Evolutionary conservation across 495 filamentous ascomycete genomes (phyloP), one percentile per base, ranked within the genome.

Genomic region (Penicillium riverlandense): DNA sequence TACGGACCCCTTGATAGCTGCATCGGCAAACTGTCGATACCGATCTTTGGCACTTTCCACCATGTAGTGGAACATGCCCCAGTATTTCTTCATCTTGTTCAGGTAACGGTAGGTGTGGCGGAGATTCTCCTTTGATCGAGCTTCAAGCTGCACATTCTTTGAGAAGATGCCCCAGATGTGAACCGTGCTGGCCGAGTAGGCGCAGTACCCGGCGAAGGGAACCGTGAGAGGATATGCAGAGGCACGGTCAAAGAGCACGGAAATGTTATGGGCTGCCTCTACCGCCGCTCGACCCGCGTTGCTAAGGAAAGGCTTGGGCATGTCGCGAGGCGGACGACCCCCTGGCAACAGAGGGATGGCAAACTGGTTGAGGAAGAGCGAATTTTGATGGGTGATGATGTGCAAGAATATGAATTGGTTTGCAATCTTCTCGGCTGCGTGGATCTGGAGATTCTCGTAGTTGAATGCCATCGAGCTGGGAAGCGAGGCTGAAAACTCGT

Each of bases 61-160:
- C 80, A 96, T 91, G 63, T 86, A 95, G 58, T 94, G 88, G 59
- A 96, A 96, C 82, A 96, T 90, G 43, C 90, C 92, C 92, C 92
- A 98, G 58, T 92, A 89, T 48, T 84, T 86, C 69, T 94, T 96
- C 85, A 96, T 92, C 62, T 91, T 91, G 48, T 82, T 81, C 16
- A 98, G 70, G 48, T 94, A 98, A 52, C 85, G 83, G 48, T 96
- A 83, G 35, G 95, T 96, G 45, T 82, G 86, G 2, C 84, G 81
- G n/a, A 96, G 77, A 57, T 95, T 86, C 53, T 84, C 80, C 65
- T 90, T 95, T 22, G 88, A 85, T 6, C 81, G 77, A 10, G 76
- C 76, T 56, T 94, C 85, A 28, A 95, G 74, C 22, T 78, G 68
- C 12, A 77, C 66, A 52, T 92, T 90, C 54, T 82, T 82, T 8